phyloP scores from a whole-genome alignment of 31 red algal species.

The Odonthalia washingtoniensis region DNA sequence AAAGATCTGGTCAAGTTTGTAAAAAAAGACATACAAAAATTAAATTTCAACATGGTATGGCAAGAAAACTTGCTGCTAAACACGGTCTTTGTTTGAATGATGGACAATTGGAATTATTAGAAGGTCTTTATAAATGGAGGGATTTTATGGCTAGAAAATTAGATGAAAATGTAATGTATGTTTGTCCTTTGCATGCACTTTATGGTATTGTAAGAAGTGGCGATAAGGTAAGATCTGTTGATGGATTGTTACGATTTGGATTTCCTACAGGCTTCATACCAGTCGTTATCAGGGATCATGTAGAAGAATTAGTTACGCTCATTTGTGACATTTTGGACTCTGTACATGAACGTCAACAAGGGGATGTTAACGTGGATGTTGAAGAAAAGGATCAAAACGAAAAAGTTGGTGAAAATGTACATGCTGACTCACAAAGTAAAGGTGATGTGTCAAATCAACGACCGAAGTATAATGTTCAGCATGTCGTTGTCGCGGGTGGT shows the following conservation, averaged over 20 bases:
- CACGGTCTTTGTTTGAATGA: constrained; percentile 52
- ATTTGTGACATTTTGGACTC: constrained; percentile 65
- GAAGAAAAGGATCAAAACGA: not conserved
- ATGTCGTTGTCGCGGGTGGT: not conserved
- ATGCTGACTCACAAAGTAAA: not conserved
- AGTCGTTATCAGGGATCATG: constrained; percentile 48
- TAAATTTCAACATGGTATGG: too few species aligned
- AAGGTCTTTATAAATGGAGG: constrained; percentile 82
- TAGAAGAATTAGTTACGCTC: constrained; percentile 48
- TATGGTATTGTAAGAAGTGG: constrained; percentile 63
- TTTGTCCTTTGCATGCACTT: constrained; percentile 60
- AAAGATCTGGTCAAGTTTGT: constrained; percentile 56
- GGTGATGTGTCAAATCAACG: not conserved
- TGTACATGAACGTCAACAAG: constrained; percentile 21
- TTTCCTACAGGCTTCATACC: constrained; percentile 51
- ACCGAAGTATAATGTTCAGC: not conserved
- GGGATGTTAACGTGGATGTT: not conserved
- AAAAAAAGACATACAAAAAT: constrained; percentile 59
- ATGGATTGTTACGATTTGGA: constrained; percentile 56
- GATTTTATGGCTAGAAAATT: constrained; percentile 81
- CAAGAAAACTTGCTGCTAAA: constrained; percentile 52
- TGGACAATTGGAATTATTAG: constrained; percentile 65
- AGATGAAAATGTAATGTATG: constrained; percentile 90
- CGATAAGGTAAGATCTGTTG: constrained; percentile 47
- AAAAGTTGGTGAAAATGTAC: not conserved